These are phyloP conservation scores for Penicillium crustosum DNA, from an alignment of 2,329 filamentous ascomycete species.

Conservation along the genomic window DNA sequence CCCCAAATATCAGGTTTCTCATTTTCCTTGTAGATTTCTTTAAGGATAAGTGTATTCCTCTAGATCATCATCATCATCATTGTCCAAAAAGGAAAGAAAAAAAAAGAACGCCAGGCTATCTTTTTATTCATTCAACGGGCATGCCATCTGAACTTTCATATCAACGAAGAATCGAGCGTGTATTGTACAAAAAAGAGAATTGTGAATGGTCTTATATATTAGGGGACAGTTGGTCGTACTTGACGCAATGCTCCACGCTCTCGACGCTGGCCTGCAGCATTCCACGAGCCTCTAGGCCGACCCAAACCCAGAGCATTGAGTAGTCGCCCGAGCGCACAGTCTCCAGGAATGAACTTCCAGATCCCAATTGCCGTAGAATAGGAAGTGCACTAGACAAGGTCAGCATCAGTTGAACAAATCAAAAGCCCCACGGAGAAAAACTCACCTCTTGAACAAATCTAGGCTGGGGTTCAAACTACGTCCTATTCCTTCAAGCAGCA, in stretches of 20 bases:
- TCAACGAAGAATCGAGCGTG: not conserved
- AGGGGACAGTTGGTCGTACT: conserved; percentile 82
- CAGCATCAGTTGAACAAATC: conserved; percentile 1
- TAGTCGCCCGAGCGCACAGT: conserved; percentile 73
- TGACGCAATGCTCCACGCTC: conserved; percentile 85
- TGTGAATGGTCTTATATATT: conserved; percentile 61
- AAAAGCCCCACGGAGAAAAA: conserved; percentile 8
- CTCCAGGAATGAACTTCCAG: conserved; percentile 53
- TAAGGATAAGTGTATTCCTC: not conserved
- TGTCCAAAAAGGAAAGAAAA: too few species aligned
- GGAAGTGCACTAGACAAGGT: conserved; percentile 68
- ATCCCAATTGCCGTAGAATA: conserved; percentile 82
- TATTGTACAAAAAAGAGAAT: conserved; percentile 13
- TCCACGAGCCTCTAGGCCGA: conserved; percentile 81
- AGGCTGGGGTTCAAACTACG: conserved; percentile 80
- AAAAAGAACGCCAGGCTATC: too few species aligned
- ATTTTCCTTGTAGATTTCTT: not conserved
- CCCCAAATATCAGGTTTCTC: not conserved
- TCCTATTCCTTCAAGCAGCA: conserved; percentile 91
- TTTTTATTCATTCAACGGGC: not conserved
- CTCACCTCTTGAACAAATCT: conserved; percentile 75
- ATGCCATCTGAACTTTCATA: conserved; percentile 8
- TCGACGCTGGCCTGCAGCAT: conserved; percentile 89
- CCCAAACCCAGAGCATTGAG: conserved; percentile 87
- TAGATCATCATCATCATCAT: not conserved